Evolutionary conservation across 73 alveolate species (phyloP), one percentile per base, ranked within the genome.

Genomic region (Paramecium octaurelia): DNA sequence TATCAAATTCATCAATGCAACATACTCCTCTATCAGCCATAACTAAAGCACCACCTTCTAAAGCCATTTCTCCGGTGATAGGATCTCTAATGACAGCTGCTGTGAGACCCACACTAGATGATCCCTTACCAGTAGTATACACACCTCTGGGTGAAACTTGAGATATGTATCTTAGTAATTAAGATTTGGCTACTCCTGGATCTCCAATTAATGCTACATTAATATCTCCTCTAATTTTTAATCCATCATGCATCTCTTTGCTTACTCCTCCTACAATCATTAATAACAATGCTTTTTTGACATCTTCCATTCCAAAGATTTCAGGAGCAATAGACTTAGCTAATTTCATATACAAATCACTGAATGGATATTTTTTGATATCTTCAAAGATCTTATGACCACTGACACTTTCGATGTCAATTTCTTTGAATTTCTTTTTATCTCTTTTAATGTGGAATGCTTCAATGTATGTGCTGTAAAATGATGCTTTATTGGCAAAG

Each of bases 61-160:
- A 93, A 29, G 97, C 95, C 94, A 98, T 94, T 92, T 98, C 99
- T 31, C 96, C 94, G 12, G 99, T 95, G 21, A 95, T 75, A 18
- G 96, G 94, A 88, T 96, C 99, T 46, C 95, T 96, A 50, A 98
- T 93, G 21, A 98, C 99, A 21, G 99, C 99, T 40, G 99, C 99
- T 10, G 99, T 98, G 59, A 98, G 96, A 76, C 99, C 99, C 16
- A 98, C 99, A 9, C 99, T 99, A 24, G 98, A 93, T 42, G 99
- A 98, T 50, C 99, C 99, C 92, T 98, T 98, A 11, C 99, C 99
- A 20, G 99, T 97, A 44, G 99, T 98, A 95, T 98, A 98, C 58
- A 98, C 97, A 36, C 99, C 99, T 93, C 99, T 95, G 23, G 99
- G 99, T 8, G 99, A 96, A 8, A 98, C 93, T 58, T 94, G 85